Evolutionary conservation across 2,329 filamentous ascomycete genomes (phyloP).

Genomic region (Domatiomyces catenatus): DNA sequence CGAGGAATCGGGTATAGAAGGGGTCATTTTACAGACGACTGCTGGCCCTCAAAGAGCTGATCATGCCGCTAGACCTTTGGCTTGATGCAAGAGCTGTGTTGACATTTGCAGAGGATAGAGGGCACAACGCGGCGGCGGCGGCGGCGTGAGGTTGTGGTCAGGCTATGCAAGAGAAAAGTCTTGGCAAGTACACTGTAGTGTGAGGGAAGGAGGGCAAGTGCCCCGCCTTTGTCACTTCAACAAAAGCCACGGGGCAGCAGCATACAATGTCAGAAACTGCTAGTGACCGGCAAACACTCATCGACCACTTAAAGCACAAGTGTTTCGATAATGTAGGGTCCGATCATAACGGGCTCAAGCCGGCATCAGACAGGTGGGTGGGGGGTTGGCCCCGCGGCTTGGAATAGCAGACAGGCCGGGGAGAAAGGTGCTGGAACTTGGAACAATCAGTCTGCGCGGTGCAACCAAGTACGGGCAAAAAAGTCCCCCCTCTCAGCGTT

Average conservation of each 20-base stretch:
- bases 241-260: background rate
- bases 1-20: conserved; percentile 11
- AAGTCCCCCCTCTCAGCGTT: background rate
- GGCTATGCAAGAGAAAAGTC: background rate
- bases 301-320: background rate
- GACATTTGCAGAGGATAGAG: background rate
- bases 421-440: background rate
- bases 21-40: conserved; percentile 11
- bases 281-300: background rate
- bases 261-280: background rate
- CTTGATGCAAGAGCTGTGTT: background rate
- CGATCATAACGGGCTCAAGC: background rate
- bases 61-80: background rate
- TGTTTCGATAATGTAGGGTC: background rate
- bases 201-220: background rate
- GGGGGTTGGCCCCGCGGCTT: background rate
- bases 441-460: background rate
- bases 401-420: background rate
- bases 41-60: background rate
- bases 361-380: background rate
- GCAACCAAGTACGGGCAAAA: background rate
- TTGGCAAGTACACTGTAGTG: background rate
- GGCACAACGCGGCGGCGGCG: background rate
- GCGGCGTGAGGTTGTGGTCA: background rate
- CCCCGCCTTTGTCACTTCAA: background rate